These are phyloP conservation scores for Skeletonema grethae DNA, from an alignment of 108 stramenopile species.

Conservation along the genomic window DNA sequence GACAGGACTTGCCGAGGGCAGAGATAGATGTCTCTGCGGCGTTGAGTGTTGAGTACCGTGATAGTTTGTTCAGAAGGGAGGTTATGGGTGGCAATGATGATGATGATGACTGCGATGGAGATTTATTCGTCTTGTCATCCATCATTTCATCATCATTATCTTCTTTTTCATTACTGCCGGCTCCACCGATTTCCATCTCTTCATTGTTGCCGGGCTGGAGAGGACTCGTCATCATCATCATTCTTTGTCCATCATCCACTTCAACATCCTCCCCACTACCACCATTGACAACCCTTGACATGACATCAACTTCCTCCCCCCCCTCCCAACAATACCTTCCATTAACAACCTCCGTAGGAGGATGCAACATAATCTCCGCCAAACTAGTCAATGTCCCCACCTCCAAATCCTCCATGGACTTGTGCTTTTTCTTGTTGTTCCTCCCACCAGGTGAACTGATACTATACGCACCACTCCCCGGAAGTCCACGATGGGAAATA, in stretches of 20 bases:
- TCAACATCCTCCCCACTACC: not conserved
- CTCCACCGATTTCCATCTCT: not conserved
- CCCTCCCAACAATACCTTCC: constrained; percentile 2
- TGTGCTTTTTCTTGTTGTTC: not conserved
- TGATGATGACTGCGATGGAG: too few relatives aligned
- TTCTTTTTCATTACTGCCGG: not conserved
- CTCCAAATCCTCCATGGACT: constrained; percentile 36
- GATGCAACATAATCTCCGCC: constrained; percentile 48
- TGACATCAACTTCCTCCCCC: not conserved
- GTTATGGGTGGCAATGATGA: not conserved
- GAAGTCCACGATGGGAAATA: not conserved
- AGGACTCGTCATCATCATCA: not conserved
- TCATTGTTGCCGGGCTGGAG: not conserved
- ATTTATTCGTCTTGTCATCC: not conserved
- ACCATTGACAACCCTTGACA: too few relatives aligned
- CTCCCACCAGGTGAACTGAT: too few relatives aligned
- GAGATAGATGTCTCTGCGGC: constrained; percentile 23
- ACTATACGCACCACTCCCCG: too few relatives aligned
- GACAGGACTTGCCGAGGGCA: constrained; percentile 52
- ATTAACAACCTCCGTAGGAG: constrained; percentile 10
- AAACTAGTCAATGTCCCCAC: constrained; percentile 13
- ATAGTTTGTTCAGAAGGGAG: not conserved
- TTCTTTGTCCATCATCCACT: not conserved
- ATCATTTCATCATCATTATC: not conserved
- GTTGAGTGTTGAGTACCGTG: constrained; percentile 14